These are phyloP conservation scores for Odontarrhena argentea DNA, from an alignment of 345 rosid genomes.

Conservation along the genomic window DNA sequence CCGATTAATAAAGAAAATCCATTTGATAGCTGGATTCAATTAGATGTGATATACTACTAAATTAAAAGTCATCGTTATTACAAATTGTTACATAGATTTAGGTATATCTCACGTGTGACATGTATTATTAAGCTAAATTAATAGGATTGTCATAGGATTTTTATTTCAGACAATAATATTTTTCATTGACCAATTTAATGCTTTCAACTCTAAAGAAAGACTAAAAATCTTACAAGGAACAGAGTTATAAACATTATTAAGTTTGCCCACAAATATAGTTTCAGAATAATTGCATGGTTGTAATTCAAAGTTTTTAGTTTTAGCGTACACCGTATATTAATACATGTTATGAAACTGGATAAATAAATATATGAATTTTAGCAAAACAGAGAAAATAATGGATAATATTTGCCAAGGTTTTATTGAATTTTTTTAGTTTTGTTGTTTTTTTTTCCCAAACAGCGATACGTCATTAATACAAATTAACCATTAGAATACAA, in stretches of 20 bases:
- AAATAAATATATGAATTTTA: too few species aligned
- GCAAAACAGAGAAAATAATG: too few species aligned
- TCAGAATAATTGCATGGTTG: too few species aligned
- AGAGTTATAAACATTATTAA: not conserved
- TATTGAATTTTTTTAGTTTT: too few species aligned
- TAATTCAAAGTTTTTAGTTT: too few species aligned
- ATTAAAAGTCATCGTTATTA: conserved; percentile 13
- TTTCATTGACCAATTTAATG: conserved; percentile 22
- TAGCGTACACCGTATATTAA: too few species aligned
- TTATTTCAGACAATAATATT: not conserved
- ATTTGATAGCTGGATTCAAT: conserved; percentile 32
- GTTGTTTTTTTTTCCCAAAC: too few species aligned
- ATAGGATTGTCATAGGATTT: not conserved
- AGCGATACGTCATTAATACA: too few species aligned
- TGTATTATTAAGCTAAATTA: conserved; percentile 21
- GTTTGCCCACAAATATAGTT: not conserved
- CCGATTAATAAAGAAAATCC: conserved; percentile 12
- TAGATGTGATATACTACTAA: conserved; percentile 7
- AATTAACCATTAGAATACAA: too few species aligned
- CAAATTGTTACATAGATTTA: conserved; percentile 37
- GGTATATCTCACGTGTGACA: conserved; percentile 34
- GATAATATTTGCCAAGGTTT: too few species aligned
- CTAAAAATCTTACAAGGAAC: not conserved
- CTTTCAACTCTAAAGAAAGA: conserved; percentile 9
- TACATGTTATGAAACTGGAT: too few species aligned